Percentiles rank a stretch among this genome's conserved stretches.
phyloP scores from a whole-genome alignment of 2,329 filamentous ascomycete genomes.

The Blumeria graminis region DNA sequence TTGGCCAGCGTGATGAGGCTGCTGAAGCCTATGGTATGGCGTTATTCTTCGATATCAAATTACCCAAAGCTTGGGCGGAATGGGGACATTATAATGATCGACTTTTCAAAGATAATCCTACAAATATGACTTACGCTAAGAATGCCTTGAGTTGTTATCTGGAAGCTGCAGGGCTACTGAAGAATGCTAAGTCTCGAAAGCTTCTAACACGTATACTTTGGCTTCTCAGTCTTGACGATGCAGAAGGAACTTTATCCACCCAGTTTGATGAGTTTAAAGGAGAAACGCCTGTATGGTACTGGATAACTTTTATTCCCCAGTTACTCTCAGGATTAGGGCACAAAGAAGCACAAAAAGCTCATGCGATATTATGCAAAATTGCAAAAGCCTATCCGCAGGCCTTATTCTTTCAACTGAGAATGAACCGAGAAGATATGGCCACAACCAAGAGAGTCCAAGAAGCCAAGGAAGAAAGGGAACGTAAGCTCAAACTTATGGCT shows the following conservation, averaged over 20 bases:
- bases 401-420: conserved; percentile 84
- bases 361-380: conserved; percentile 72
- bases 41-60: conserved; percentile 80
- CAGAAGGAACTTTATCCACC: conserved; percentile 55
- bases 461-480: conserved; percentile 36
- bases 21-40: conserved; percentile 88
- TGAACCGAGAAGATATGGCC: conserved; percentile 80
- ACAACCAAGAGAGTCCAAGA: conserved; percentile 77
- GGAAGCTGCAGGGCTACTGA: conserved; percentile 87
- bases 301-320: conserved; percentile 98
- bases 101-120: conserved; percentile 77
- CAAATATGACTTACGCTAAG: conserved; percentile 59
- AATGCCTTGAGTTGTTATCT: conserved; percentile 91
- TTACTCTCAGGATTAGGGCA: conserved; percentile 76
- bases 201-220: conserved; percentile 81
- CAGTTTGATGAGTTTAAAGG: conserved; percentile 95
- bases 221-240: conserved; percentile 82
- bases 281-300: conserved; percentile 95
- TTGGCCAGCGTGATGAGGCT: conserved; percentile 73
- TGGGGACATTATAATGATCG: conserved; percentile 98
- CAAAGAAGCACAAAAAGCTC: conserved; percentile 70
- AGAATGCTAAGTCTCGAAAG: conserved; percentile 89
- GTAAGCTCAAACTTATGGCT: conserved; percentile 17
- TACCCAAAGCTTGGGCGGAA: conserved; percentile 95
- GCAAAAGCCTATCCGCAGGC: conserved; percentile 91